Base-by-base conservation (phyloP, 805 yeast species). In the Yarrowia bubula region DNA sequence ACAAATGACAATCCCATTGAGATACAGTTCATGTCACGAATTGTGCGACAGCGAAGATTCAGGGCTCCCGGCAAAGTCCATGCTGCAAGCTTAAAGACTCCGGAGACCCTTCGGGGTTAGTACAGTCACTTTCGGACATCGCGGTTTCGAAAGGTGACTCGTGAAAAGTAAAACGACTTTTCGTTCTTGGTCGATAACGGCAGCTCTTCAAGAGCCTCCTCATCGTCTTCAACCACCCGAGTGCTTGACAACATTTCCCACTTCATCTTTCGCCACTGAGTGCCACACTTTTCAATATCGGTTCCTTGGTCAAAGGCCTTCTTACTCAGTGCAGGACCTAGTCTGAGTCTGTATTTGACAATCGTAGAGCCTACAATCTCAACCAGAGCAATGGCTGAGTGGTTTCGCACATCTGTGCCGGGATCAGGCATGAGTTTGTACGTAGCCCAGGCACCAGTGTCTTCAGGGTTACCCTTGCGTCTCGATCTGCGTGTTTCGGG, bases 151-250 rank as follows among this genome's bases (percentile, higher is more conserved):
- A 58, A 64, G 5, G 37, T 31, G 6, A 64, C 69, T 15, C 64
- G 77, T 67, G 89, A 86, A 72, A 91, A 92, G 70, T 82, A 84
- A 75, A 90, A 92, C 11, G 92, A 86, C 70, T 87, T 88, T 72
- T 92, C 98, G 69, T 89, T 89, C 41, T 78, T 80, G 66, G 88
- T 74, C 4, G 84, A 79, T 84, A 43, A 77, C 6, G 64, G 47
- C n/a, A 44, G 28, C 43, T 58, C 51, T 51, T 43, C 51, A 15
- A 43, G 64, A 15, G 17, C 43, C 22, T 58, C 51, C 4, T 58
- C 51, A 1, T 35, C 51, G 8, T 58, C 64, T 5, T 43, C 64
- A 7, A 58, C 64, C 32, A 35, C 39, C 1, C 64, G 43, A 1
- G 51, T 43, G 15, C 51, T 43, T 4, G 50, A 17, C 28, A 58